These are phyloP conservation scores for Venturiaceae sp. DNA, from an alignment of 2,329 filamentous ascomycete species.

Conservation along the genomic window DNA sequence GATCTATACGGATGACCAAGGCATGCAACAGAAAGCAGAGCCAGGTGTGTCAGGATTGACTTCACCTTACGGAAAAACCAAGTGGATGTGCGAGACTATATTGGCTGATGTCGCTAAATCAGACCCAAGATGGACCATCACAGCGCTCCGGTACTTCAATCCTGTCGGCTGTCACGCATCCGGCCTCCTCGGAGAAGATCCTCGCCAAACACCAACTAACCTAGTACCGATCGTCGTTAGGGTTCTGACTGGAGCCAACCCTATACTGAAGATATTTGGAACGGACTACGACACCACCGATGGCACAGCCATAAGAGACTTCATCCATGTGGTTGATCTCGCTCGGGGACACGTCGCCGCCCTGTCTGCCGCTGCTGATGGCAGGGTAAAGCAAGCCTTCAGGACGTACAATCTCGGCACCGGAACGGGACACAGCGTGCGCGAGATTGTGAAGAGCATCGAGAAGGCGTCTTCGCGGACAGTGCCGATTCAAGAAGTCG, in stretches of 20 bases:
- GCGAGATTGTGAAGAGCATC: constrained; percentile 30
- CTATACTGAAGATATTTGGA: constrained; percentile 50
- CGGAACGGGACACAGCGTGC: constrained; percentile 31
- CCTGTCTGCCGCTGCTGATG: constrained; percentile 29
- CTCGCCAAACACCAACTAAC: constrained; percentile 51
- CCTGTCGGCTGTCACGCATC: constrained; percentile 57
- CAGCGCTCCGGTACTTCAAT: constrained; percentile 58
- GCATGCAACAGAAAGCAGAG: constrained; percentile 29
- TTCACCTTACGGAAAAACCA: constrained; percentile 56
- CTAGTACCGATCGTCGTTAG: constrained; percentile 55
- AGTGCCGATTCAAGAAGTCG: constrained; percentile 26
- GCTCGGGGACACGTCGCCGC: constrained; percentile 56
- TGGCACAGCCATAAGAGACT: constrained; percentile 57
- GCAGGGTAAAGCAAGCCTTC: constrained; percentile 22
- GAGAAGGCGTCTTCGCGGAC: constrained; percentile 23
- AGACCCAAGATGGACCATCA: constrained; percentile 53
- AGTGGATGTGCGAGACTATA: constrained; percentile 60
- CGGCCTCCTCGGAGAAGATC: constrained; percentile 55
- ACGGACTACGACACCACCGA: constrained; percentile 56
- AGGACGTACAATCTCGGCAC: constrained; percentile 33
- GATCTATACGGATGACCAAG: constrained; percentile 35
- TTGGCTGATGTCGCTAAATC: constrained; percentile 51
- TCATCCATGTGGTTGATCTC: constrained; percentile 58
- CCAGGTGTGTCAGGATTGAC: constrained; percentile 48
- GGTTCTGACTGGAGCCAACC: constrained; percentile 46